Base-by-base conservation (phyloP, 129 eudicot genomes). In the Pulicaria dysenterica region DNA sequence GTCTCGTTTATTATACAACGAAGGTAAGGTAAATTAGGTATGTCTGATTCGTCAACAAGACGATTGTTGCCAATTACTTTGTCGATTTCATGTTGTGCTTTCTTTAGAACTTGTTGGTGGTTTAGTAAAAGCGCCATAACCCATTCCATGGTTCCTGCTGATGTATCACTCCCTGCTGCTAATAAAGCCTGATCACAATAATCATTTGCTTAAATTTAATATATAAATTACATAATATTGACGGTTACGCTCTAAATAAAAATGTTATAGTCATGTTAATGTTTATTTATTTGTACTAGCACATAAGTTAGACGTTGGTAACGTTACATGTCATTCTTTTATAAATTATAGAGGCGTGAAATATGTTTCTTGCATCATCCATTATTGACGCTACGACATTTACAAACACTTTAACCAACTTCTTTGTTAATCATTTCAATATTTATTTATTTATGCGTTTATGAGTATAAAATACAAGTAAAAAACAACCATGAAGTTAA, bases 81-180 rank as follows among this genome's bases (percentile, higher is more conserved):
- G 58, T 75, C 82, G 8, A 82, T 85, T 60, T 85, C 86, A 7
- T 13, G 19, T 47, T 62, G 84, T 17, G 86, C 83, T 12, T 76
- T 79, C n/a, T 40, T 14, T 17, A 85, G 42, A 62, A 61, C 66
- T 9, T 76, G 64, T n/a, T 84, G 86, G 38, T 85, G 67, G 78
- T 82, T 82, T 16, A 85, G 73, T 19, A 85, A 40, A 19, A 75
- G 84, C 3, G 89, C 67, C 68, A 85, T 41, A 6, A 83, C 82
- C 86, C 90, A 85, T 66, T 85, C 90, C 81, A 82, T 67, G 9
- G 86, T 79, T 41, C 61, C 75, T 3, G 82, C 70, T 3, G 88
- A 76, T 8, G 80, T 76, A 45, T 75, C 84, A 0, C 70, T 72
- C 5, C 89, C 89, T 0, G 82, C 83, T 11, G 78, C 11, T 42